Percentiles rank a stretch among this genome's conserved stretches.
Evolutionary conservation across 768 basidiomycete species (phyloP).

Genomic region (Boletus subparvulus): DNA sequence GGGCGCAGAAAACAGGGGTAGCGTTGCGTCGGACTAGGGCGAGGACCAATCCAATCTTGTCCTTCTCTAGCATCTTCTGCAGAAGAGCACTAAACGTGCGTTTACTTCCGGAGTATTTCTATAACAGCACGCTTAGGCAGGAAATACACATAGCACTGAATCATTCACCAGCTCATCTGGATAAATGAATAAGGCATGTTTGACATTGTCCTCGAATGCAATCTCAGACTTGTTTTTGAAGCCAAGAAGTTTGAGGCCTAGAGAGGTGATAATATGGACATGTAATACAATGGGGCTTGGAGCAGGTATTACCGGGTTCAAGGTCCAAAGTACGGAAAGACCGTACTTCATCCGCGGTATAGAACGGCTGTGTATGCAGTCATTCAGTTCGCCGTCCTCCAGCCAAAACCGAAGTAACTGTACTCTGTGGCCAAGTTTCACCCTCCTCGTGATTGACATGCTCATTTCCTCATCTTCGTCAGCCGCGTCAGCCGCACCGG

Average conservation of each 20-base stretch:
- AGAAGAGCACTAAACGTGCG: slow-evolving; percentile 88
- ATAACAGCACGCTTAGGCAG: neutral
- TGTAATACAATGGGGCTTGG: neutral
- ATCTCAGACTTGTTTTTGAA: slow-evolving; percentile 78
- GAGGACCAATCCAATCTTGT: slow-evolving; percentile 79
- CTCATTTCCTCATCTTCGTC: slow-evolving; percentile 41
- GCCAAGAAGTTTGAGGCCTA: slow-evolving; percentile 88
- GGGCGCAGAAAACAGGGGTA: slow-evolving; percentile 75
- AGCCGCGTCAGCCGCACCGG: slow-evolving; percentile 26
- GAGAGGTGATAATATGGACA: neutral
- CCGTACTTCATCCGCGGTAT: slow-evolving; percentile 77
- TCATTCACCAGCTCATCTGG: slow-evolving; percentile 80
- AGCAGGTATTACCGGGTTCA: slow-evolving; percentile 57
- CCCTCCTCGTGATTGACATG: slow-evolving; percentile 41
- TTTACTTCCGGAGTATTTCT: slow-evolving; percentile 87
- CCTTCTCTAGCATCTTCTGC: slow-evolving; percentile 75
- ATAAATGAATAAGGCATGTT: slow-evolving; percentile 88
- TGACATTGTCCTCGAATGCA: slow-evolving; percentile 85
- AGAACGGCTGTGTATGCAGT: slow-evolving; percentile 60
- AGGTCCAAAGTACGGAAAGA: slow-evolving; percentile 80
- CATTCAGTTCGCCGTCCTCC: neutral
- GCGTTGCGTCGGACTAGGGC: slow-evolving; percentile 68
- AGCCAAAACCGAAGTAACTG: neutral
- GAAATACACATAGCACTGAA: neutral
- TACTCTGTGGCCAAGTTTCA: slow-evolving; percentile 55